Evolutionary conservation across 129 eudicot genomes (phyloP).

Genomic region (Helianthus annuus): DNA sequence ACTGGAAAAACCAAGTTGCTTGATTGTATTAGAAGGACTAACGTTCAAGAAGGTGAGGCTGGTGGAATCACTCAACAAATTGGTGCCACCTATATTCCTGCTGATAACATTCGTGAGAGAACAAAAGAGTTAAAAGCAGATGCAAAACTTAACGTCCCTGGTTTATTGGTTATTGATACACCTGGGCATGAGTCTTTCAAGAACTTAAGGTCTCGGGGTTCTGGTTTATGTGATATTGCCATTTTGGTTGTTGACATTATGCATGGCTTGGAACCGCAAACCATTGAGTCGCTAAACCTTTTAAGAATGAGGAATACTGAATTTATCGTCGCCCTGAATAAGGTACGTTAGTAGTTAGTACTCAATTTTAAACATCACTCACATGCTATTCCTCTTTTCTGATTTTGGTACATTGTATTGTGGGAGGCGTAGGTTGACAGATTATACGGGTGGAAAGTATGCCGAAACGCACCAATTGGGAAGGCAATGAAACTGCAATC

Average conservation of each 20-base stretch:
- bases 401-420: slow-evolving; percentile 12
- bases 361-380: slow-evolving; percentile 4
- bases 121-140: slow-evolving; percentile 94
- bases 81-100: slow-evolving; percentile 95
- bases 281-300: slow-evolving; percentile 86
- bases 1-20: slow-evolving; percentile 96
- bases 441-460: slow-evolving; percentile 91
- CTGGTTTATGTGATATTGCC: slow-evolving; percentile 94
- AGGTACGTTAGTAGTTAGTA: slow-evolving; percentile 41
- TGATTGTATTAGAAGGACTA: slow-evolving; percentile 92
- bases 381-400: slow-evolving; percentile 1
- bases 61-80: slow-evolving; percentile 99
- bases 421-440: slow-evolving; percentile 67
- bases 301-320: slow-evolving; percentile 90
- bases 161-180: slow-evolving; percentile 91
- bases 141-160: slow-evolving; percentile 90
- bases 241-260: slow-evolving; percentile 94
- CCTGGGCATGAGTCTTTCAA: slow-evolving; percentile 97
- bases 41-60: slow-evolving; percentile 99
- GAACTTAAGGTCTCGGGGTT: slow-evolving; percentile 89
- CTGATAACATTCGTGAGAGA: slow-evolving; percentile 92
- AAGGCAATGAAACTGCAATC: slow-evolving; percentile 88
- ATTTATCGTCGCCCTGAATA: slow-evolving; percentile 89
- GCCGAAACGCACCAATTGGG: slow-evolving; percentile 81
- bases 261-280: slow-evolving; percentile 97